Evolutionary conservation across 176 grass and related monocot genomes (phyloP).

Genomic region (Raddia distichophylla): DNA sequence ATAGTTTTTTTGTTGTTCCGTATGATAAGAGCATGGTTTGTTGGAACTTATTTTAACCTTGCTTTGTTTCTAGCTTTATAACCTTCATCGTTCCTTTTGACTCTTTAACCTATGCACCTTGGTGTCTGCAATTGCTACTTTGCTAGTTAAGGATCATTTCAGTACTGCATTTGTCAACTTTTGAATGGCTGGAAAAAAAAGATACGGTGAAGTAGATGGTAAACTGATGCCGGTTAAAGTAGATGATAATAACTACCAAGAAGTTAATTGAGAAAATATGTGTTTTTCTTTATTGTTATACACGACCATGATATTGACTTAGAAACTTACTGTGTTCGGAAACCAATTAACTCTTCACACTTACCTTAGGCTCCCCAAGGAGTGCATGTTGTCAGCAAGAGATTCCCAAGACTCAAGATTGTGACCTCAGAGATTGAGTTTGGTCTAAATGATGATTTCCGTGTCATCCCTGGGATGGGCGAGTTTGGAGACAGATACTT

Average conservation of each 20-base stretch:
- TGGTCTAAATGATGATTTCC: slow-evolving; percentile 81
- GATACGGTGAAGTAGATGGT: too few species aligned
- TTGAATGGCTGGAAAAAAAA: not conserved
- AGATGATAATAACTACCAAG: not conserved
- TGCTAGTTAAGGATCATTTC: slow-evolving; percentile 17
- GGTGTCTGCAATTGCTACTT: not conserved
- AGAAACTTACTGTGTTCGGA: not conserved
- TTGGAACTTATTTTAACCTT: slow-evolving; percentile 6
- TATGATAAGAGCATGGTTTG: slow-evolving; percentile 12
- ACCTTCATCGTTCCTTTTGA: not conserved
- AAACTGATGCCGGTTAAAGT: not conserved
- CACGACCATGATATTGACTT: not conserved
- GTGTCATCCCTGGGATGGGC: slow-evolving; percentile 85
- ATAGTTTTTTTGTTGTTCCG: not conserved
- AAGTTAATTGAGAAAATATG: not conserved
- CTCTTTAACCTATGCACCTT: not conserved
- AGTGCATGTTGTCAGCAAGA: slow-evolving; percentile 89
- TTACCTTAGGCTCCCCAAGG: slow-evolving; percentile 79
- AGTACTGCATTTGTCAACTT: not conserved
- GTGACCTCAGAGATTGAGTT: slow-evolving; percentile 96
- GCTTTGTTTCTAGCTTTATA: slow-evolving; percentile 14
- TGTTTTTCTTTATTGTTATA: not conserved
- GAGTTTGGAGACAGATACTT: slow-evolving; percentile 92
- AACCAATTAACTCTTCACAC: not conserved
- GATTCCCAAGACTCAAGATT: slow-evolving; percentile 90